phyloP scores from a whole-genome alignment of 345 rosid species.

The Murraya koenigii region DNA sequence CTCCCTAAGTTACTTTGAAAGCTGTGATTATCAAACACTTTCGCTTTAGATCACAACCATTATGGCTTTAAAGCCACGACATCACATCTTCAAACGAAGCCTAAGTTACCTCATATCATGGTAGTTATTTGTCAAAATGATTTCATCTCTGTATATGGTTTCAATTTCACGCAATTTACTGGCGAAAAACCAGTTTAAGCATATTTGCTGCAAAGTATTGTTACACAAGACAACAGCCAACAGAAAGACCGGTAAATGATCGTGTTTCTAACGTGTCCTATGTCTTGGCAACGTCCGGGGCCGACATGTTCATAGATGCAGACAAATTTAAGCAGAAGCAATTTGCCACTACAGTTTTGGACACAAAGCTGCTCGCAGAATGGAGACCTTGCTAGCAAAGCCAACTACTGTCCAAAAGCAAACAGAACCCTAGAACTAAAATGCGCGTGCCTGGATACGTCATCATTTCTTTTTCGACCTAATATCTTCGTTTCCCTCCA shows the following conservation, averaged over 20 bases:
- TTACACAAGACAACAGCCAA: not conserved
- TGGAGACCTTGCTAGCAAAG: not conserved
- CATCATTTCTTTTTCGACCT: constrained; percentile 34
- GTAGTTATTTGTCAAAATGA: too few species aligned
- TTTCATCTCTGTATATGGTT: too few species aligned
- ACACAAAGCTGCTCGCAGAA: constrained; percentile 33
- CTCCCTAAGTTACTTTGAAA: too few species aligned
- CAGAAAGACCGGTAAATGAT: not conserved
- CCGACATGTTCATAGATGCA: constrained; percentile 32
- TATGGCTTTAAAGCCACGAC: too few species aligned
- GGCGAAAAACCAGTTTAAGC: too few species aligned
- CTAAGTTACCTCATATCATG: too few species aligned
- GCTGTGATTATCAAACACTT: too few species aligned
- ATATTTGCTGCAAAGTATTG: too few species aligned
- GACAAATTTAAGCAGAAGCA: constrained; percentile 28
- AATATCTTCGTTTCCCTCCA: not conserved
- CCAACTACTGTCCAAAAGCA: not conserved
- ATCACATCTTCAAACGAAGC: too few species aligned
- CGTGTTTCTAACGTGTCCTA: not conserved
- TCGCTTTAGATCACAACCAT: too few species aligned
- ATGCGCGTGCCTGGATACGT: constrained; percentile 57
- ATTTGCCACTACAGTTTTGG: constrained; percentile 24
- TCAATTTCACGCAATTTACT: too few species aligned
- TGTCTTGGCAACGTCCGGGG: constrained; percentile 38
- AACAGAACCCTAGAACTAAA: constrained; percentile 11